These are phyloP conservation scores for Acanthamoeba divionensis DNA, from an alignment of 208 protist species.

Conservation along the genomic window DNA sequence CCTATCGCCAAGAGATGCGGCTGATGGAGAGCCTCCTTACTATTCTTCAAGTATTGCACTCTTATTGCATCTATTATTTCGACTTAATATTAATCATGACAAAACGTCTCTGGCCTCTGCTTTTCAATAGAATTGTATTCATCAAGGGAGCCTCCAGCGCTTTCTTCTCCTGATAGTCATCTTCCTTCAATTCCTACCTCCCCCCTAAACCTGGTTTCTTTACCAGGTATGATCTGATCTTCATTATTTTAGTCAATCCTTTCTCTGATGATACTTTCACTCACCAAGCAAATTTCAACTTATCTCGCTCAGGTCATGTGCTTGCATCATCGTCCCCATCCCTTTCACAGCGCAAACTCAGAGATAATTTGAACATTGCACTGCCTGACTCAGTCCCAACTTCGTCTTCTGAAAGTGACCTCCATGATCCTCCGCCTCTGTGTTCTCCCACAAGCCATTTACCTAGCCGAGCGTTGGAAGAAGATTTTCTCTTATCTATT, in stretches of 20 bases:
- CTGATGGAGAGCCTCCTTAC: too few relatives aligned
- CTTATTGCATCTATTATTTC: too few relatives aligned
- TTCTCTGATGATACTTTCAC: background rate
- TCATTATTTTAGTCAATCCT: background rate
- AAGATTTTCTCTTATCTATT: background rate
- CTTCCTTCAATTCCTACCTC: background rate
- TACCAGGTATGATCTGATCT: too few relatives aligned
- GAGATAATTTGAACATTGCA: background rate
- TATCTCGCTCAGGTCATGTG: background rate
- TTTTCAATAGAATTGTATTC: too few relatives aligned
- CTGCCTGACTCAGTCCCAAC: too few relatives aligned
- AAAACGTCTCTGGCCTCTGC: too few relatives aligned
- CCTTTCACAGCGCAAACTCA: background rate
- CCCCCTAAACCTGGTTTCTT: background rate
- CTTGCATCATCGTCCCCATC: background rate
- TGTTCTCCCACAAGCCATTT: conserved; percentile 36
- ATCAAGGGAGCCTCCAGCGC: background rate
- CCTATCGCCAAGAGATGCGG: too few relatives aligned
- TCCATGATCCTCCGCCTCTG: conserved; percentile 3
- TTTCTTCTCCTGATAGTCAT: conserved; percentile 31
- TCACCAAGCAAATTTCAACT: background rate
- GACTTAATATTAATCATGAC: too few relatives aligned
- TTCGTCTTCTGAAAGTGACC: background rate
- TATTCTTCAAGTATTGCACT: too few relatives aligned
- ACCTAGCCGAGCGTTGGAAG: background rate